phyloP scores from a whole-genome alignment of 2,329 filamentous ascomycete species.

The Stemphylium vesicarium region DNA sequence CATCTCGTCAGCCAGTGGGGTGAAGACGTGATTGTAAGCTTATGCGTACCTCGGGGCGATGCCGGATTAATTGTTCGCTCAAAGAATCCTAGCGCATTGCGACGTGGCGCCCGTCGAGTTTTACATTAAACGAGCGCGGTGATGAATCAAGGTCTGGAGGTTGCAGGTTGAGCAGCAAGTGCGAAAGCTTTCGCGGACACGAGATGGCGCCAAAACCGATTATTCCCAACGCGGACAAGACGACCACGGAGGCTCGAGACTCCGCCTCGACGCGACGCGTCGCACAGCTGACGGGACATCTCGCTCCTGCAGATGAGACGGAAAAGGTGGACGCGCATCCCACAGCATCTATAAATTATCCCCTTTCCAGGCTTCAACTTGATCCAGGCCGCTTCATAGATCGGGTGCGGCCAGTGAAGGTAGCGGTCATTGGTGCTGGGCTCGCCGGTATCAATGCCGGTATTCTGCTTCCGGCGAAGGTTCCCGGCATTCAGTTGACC shows the following conservation, averaged over 20 bases:
- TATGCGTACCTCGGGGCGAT: conserved; percentile 6
- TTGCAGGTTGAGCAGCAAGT: neutral
- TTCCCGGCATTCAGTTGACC: conserved; percentile 67
- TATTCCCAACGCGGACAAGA: conserved; percentile 20
- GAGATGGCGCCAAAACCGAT: conserved; percentile 26
- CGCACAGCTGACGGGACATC: conserved; percentile 36
- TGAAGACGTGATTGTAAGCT: conserved; percentile 39
- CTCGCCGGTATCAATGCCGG: conserved; percentile 69
- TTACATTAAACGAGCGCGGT: neutral
- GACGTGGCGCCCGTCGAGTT: neutral
- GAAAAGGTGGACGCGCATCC: conserved; percentile 20
- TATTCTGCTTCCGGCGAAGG: conserved; percentile 69
- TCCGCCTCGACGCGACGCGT: conserved; percentile 31
- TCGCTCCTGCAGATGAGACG: conserved; percentile 25
- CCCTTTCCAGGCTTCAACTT: conserved; percentile 34
- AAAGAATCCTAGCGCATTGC: no score
- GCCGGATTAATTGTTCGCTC: conserved; percentile 1
- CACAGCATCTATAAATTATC: conserved; percentile 30
- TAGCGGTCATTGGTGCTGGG: conserved; percentile 70
- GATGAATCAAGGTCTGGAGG: neutral
- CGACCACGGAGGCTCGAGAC: conserved; percentile 15
- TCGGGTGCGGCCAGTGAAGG: conserved; percentile 48
- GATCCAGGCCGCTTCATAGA: conserved; percentile 39
- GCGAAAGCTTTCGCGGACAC: conserved; percentile 8
- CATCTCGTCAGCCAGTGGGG: conserved; percentile 40